Evolutionary conservation across 2,329 filamentous ascomycete species (phyloP), one percentile per base, ranked within the genome.

Genomic region (Bimuria novae-zelandiae): DNA sequence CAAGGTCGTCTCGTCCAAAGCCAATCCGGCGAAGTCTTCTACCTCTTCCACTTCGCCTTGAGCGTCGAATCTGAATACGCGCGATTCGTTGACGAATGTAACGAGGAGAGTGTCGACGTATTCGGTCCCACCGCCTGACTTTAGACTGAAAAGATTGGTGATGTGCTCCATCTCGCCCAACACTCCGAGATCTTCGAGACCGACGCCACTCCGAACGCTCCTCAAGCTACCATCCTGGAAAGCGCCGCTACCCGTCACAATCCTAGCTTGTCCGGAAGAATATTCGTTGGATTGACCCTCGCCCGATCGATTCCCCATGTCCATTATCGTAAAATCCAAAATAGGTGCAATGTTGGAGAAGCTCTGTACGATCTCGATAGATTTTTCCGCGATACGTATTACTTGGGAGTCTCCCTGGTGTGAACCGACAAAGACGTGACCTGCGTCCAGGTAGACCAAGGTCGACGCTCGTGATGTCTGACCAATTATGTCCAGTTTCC

Each of bases 271-370:
- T 0, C 94, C 94, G 0, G 93, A 96, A 0, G 92, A 96, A 67
- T 96, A 99, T 57, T 94, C 90, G 65, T 94, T 95, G 3, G 88
- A 89, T 16, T 90, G 87, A 7, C 82, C 85, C 58, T 94, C 89
- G 19, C 88, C 88, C 54, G 90, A 87, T 51, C 90, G 82, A 62
- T 91, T 92, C 0, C 92, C 93, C 81, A 97, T 89, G 67, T 97
- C 94, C 91, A 97, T 96, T 14, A 99, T 85, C 1, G 89, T 88
- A 63, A 99, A 97, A 70, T 99, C 94, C 33, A 97, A 77, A 36
- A 99, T 89, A 0, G 94, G 94, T 0, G 89, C 92, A 63, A 97
- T 90, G 67, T 96, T 99, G 3, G 84, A 78, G 51, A 95, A 80
- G 0, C 85, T 88, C 68, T 96, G 91, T 8, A 94, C 72, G 4